phyloP scores from a whole-genome alignment of 345 rosid species.

The Heritiera fomes region DNA sequence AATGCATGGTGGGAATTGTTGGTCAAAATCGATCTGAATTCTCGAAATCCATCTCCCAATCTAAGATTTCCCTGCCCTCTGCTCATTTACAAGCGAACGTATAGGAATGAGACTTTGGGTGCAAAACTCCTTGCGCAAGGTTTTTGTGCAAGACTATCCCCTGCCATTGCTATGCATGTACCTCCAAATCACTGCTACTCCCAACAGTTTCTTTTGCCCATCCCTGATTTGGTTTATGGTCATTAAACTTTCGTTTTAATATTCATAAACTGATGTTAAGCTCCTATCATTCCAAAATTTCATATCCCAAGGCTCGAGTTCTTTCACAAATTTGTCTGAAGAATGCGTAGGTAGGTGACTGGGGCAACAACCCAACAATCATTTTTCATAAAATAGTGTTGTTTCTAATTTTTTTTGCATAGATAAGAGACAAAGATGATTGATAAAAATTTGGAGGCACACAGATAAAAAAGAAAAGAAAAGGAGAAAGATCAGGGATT shows the following conservation, averaged over 20 bases:
- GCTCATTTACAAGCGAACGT: no score
- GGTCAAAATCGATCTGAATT: no score
- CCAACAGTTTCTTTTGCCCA: not conserved
- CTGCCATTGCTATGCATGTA: not conserved
- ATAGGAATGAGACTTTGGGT: no score
- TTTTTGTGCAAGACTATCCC: not conserved
- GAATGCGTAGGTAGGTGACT: not conserved
- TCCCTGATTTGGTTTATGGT: slow-evolving; percentile 2
- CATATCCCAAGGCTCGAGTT: slow-evolving; percentile 27
- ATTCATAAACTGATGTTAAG: not conserved
- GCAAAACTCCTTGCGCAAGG: no score
- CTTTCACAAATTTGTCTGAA: slow-evolving; percentile 37
- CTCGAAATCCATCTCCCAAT: no score
- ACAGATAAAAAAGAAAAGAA: no score
- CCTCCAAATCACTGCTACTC: not conserved
- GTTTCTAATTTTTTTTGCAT: no score
- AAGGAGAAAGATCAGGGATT: no score
- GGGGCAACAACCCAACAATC: slow-evolving; percentile 24
- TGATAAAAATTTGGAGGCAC: not conserved
- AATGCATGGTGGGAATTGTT: no score
- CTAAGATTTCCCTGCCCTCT: no score
- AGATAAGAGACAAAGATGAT: slow-evolving; percentile 11
- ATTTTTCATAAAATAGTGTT: slow-evolving; percentile 7
- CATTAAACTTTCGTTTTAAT: not conserved
- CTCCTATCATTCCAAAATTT: slow-evolving; percentile 25